Conservation (phyloP, 208 protist species). For the Acanthamoeba quina region DNA sequence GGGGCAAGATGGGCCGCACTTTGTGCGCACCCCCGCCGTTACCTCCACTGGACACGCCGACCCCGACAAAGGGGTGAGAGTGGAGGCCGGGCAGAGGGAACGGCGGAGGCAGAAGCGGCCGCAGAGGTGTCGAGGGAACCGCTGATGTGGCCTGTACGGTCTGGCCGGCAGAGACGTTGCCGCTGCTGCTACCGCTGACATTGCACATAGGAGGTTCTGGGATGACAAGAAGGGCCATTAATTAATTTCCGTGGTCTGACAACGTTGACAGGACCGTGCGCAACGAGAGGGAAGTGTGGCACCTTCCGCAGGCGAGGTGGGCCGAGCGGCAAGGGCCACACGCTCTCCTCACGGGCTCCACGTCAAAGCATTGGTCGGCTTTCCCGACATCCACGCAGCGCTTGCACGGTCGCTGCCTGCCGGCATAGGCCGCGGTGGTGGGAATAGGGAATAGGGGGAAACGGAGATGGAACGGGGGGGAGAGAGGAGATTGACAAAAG, state of each 20-base stretch:
- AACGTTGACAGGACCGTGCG: neutral
- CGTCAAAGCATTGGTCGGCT: slow-evolving; percentile 60
- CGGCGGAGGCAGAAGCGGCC: slow-evolving; percentile 3
- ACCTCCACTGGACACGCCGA: neutral
- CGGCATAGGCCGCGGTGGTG: neutral
- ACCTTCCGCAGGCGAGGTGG: slow-evolving; percentile 34
- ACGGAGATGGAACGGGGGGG: neutral
- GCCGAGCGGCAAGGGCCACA: slow-evolving; percentile 19
- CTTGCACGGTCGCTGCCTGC: slow-evolving; percentile 53
- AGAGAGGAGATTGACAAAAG: neutral
- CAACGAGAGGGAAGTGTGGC: too few relatives aligned
- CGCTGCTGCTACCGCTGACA: neutral
- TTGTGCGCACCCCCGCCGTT: neutral
- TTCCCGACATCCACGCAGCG: slow-evolving; percentile 42
- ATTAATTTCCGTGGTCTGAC: too few relatives aligned
- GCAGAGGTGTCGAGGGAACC: neutral
- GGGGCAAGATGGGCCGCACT: neutral
- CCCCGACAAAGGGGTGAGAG: neutral
- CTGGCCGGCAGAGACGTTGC: too few relatives aligned
- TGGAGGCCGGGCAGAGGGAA: neutral
- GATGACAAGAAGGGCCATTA: neutral
- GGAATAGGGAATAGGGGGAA: neutral
- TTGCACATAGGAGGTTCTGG: neutral
- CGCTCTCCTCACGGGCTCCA: slow-evolving; percentile 42
- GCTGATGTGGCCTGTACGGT: neutral